Evolutionary conservation across 345 rosid genomes (phyloP), one percentile per base, ranked within the genome.

Genomic region (Pseudoturritis turrita): DNA sequence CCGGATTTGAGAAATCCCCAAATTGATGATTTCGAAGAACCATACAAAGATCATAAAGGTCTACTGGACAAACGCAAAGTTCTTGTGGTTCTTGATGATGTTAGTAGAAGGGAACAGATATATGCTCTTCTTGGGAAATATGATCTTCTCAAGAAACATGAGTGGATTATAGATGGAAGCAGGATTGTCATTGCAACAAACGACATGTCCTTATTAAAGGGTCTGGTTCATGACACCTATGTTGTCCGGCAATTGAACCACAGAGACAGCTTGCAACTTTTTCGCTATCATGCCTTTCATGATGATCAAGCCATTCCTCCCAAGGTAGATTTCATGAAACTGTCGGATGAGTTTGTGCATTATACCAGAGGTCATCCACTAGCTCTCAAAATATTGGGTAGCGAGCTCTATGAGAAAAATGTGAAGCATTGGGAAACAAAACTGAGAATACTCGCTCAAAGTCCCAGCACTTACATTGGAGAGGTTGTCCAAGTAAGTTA

Each of bases 331-430:
- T 70, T 44, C 6, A n/a, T 58, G 56, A 47, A 70, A 39, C 25
- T 76, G 3, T 62, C 82, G 4, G 50, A 47, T 1, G 12, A 10
- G 8, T 44, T 73, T 9, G 54, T 70, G 2, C 8, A 23, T 17
- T 66, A 70, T 13, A 62, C 74, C 14, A 9, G 67, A 21, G 84
- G 86, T 0, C 36, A 75, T 41, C 86, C 81, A 4, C 29, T 81
- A 23, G 77, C 81, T n/a, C 75, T 83, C 14, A 63, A 68, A 58
- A 62, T 79, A 13, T 13, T 81, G 23, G 81, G 83, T 0, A 26
- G 51, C 2, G 62, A 33, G 36, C 65, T 81, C 4, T 13, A n/a
- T 0, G 25, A 36, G 11, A 62, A 54, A 40, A 28, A 4, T 12
- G 17, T 13, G 4, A 8, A 9, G 6, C 39, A 68, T 11, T 74